Evolutionary conservation across 1,284 basidiomycete species (phyloP), one percentile per base, ranked within the genome.

Genomic region (Trichosporon ovoides): DNA sequence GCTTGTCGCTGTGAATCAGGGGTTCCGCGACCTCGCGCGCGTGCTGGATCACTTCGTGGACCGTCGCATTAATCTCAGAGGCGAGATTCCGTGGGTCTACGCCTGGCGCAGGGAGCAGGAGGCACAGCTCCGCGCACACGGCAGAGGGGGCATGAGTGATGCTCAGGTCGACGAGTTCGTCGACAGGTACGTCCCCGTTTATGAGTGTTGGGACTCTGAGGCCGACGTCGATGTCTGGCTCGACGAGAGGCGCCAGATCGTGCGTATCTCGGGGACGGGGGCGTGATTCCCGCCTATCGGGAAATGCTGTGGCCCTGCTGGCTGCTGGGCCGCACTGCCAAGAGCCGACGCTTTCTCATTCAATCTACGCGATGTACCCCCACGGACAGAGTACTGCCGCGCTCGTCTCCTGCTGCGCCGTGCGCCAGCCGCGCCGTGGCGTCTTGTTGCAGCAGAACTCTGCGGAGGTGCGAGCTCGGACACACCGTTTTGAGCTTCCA

Each of bases 111-210:
- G 88, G 33, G 81, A 95, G 72, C 91, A 94, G 75, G 93, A 96
- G 68, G 88, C 87, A 59, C 70, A 83, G 55, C 94, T 95, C 90
- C 95, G 91, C 73, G 79, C 82, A 1, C 72, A 71, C 49, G 92
- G 92, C 63, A 90, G 90, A 43, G 91, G 91, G 2, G 92, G 92
- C 3, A 95, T 96, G 92, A 81, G 85, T 1, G 91, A 94, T 68
- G 84, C 83, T 63, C 82, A 82, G 68, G 90, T 96, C 34, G 83
- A 83, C 68, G 74, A 71, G 83, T 94, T 77, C 66, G 83, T 79
- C n/a, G 69, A 72, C 57, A 53, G 72, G 48, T 72, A 74, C 64
- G 70, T 74, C 72, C 72, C 72, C 4, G 67, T 67, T 2, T 73
- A 74, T 35, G 72, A 74, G 61, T 48, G 43, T 14, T 48, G 43